Evolutionary conservation across 495 filamentous ascomycete species (phyloP).

Genomic region (Astrocystis sublimbata): DNA sequence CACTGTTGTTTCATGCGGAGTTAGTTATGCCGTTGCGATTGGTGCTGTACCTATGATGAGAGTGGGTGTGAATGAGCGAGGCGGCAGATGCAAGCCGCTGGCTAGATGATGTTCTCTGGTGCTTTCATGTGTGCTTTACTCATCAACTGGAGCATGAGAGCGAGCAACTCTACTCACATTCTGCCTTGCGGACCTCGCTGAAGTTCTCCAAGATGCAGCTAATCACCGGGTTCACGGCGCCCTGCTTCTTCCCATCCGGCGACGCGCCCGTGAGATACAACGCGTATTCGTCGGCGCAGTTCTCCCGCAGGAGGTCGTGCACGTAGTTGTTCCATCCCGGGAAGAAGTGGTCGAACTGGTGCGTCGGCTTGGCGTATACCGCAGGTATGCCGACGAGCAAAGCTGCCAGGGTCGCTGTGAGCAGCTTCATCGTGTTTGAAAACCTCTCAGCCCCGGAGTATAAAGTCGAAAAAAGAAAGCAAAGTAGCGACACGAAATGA

Average conservation of each 20-base stretch:
- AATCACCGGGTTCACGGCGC: constrained; percentile 12
- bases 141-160: too few relatives aligned
- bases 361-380: constrained; percentile 5
- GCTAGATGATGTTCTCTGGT: too few relatives aligned
- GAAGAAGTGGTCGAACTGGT: constrained; percentile 17
- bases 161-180: too few relatives aligned
- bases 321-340: constrained; percentile 7
- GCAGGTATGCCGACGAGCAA: neutral
- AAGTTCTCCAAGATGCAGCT: constrained; percentile 12
- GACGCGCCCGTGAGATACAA: constrained; percentile 4
- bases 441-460: neutral
- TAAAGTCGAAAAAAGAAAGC: neutral
- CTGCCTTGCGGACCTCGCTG: constrained; percentile 13
- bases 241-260: neutral
- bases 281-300: constrained; percentile 12
- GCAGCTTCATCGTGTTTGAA: constrained; percentile 5
- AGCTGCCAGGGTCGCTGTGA: constrained; percentile 12
- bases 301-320: neutral
- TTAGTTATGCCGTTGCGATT: too few relatives aligned
- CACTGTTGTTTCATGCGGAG: neutral
- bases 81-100: too few relatives aligned
- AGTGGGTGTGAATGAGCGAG: too few relatives aligned
- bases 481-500: too few relatives aligned
- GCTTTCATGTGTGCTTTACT: too few relatives aligned
- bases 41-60: too few relatives aligned